These are phyloP conservation scores for Debaryomyces coudertii DNA, from an alignment of 1,139 yeast genomes.

Conservation along the genomic window DNA sequence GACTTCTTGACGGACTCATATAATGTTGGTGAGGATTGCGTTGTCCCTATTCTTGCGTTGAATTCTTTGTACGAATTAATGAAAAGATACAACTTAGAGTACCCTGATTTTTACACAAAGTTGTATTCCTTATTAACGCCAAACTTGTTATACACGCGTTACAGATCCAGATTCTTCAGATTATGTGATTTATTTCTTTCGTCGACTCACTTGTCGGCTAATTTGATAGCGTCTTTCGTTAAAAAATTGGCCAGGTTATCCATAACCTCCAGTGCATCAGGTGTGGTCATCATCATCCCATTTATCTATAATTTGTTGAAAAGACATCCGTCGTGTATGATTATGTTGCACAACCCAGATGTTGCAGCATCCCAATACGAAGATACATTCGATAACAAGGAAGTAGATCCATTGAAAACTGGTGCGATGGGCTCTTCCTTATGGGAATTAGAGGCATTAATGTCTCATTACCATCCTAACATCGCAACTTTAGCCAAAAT, in stretches of 20 bases:
- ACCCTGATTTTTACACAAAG: slow-evolving; percentile 86
- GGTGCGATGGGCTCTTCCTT: slow-evolving; percentile 82
- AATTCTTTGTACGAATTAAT: slow-evolving; percentile 88
- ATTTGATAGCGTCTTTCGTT: slow-evolving; percentile 85
- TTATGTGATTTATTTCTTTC: slow-evolving; percentile 82
- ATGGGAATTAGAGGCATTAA: slow-evolving; percentile 86
- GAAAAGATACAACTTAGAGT: slow-evolving; percentile 81
- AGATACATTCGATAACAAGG: slow-evolving; percentile 72
- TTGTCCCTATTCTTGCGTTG: slow-evolving; percentile 77
- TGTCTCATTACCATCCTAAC: slow-evolving; percentile 94
- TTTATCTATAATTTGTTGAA: slow-evolving; percentile 86
- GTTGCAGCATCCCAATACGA: slow-evolving; percentile 30
- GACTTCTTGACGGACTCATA: slow-evolving; percentile 92
- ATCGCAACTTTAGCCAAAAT: slow-evolving; percentile 90
- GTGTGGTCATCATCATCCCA: slow-evolving; percentile 86
- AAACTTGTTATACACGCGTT: slow-evolving; percentile 71
- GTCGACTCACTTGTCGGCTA: slow-evolving; percentile 85
- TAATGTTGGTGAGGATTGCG: slow-evolving; percentile 59
- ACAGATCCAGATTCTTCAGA: slow-evolving; percentile 86
- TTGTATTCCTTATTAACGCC: slow-evolving; percentile 81
- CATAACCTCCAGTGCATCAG: slow-evolving; percentile 84
- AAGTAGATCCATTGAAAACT: slow-evolving; percentile 74
- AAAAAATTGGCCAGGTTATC: slow-evolving; percentile 78
- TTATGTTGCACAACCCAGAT: slow-evolving; percentile 66
- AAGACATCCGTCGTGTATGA: slow-evolving; percentile 93